These are phyloP conservation scores for Grigorovia transvaalensis DNA, from an alignment of 805 yeast genomes.

Conservation along the genomic window DNA sequence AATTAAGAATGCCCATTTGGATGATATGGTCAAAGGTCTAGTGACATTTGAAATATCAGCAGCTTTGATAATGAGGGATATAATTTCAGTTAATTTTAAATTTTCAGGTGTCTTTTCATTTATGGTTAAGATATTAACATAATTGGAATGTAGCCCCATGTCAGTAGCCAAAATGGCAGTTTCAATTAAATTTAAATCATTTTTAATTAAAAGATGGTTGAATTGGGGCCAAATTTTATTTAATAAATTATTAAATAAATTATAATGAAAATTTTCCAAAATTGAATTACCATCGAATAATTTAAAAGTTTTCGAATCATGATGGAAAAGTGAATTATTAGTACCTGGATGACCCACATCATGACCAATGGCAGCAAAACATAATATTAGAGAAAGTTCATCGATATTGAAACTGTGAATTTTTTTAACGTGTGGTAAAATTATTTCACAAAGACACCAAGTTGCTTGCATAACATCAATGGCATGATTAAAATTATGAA, in stretches of 20 bases:
- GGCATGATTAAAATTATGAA: constrained; percentile 93
- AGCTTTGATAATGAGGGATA: constrained; percentile 72
- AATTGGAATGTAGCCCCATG: constrained; percentile 80
- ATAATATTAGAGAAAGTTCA: constrained; percentile 45
- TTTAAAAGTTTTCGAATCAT: constrained; percentile 52
- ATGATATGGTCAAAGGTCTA: constrained; percentile 61
- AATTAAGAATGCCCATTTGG: constrained; percentile 80
- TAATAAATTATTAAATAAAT: constrained; percentile 46
- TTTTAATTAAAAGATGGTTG: constrained; percentile 1
- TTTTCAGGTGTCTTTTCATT: constrained; percentile 14
- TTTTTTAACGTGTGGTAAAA: constrained; percentile 7
- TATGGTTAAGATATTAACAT: constrained; percentile 40
- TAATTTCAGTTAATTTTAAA: constrained; percentile 32
- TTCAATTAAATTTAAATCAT: constrained; percentile 11
- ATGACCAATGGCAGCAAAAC: constrained; percentile 84
- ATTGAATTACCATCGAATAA: constrained; percentile 57
- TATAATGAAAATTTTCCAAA: constrained; percentile 73
- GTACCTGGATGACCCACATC: constrained; percentile 96
- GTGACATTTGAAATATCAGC: constrained; percentile 95
- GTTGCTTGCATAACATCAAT: constrained; percentile 92
- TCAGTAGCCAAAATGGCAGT: constrained; percentile 67
- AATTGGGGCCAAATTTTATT: constrained; percentile 42
- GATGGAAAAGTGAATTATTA: constrained; percentile 62
- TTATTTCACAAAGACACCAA: constrained; percentile 39
- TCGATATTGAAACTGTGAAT: neutral